Evolutionary conservation across 2,329 filamentous ascomycete genomes (phyloP), one percentile per base, ranked within the genome.

Genomic region (Dothideomycetes sp.): DNA sequence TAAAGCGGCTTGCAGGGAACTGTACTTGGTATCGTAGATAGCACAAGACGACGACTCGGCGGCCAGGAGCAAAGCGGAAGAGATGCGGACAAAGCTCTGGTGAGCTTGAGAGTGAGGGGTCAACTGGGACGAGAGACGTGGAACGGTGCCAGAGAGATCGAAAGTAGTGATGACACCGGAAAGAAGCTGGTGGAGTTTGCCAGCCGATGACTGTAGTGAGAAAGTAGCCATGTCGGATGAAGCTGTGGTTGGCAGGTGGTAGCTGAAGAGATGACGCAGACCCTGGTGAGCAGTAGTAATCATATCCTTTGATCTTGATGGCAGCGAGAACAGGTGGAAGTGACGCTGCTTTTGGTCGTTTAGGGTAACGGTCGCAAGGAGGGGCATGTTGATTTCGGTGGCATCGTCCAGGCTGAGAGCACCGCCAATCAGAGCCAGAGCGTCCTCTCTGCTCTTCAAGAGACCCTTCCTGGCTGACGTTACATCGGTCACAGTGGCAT

Each of bases 1-100:
- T 12, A 68, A 47, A 5, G 62, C 59, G 2, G 64, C 64, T 46
- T 73, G 62, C 3, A 68, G 47, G 5, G 71, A 71, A 38, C 64
- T 73, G 56, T 78, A 87, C 45, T 79, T 74, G 23, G 80, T 75
- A 58, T 86, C 85, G 56, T 81, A 82, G 11, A 84, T 66, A 29
- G 65, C 69, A 28, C 82, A 71, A 1, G 69, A 67, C 8, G 68
- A 61, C 0, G 68, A 52, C 0, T 77, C 78, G n/a, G 74, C 67
- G 1, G 76, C 70, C 31, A 88, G 67, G 1, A 84, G 59, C 4
- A 81, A 76, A 6, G 80, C 76, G 43, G 73, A 74, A 6, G 80
- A 83, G 0, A 87, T 63, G 5, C 79, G 72, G 5, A 81, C 55
- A 51, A 85, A 84, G 2, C 80, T 81, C 15, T 67, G 65, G 2